These are phyloP conservation scores for Pythium chondricola DNA, from an alignment of 352 stramenopile species.

Conservation along the genomic window DNA sequence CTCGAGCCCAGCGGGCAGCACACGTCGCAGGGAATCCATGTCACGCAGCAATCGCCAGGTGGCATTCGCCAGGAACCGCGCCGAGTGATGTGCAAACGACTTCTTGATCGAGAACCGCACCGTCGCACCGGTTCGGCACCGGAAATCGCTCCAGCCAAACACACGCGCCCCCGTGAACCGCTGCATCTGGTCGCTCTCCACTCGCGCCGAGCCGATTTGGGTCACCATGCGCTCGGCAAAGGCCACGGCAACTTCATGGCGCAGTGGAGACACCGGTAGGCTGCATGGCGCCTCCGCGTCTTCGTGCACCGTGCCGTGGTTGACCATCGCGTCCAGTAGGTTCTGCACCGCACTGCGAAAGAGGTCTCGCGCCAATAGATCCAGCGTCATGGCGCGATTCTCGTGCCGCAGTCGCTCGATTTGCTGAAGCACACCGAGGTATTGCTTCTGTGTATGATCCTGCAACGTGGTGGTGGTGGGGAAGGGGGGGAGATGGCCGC, in stretches of 20 bases:
- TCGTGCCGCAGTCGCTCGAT: constrained; percentile 38
- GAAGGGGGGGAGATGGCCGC: not conserved
- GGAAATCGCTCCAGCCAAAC: constrained; percentile 49
- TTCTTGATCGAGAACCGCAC: constrained; percentile 54
- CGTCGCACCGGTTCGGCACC: constrained; percentile 25
- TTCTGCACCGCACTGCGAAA: constrained; percentile 48
- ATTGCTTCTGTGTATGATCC: constrained; percentile 24
- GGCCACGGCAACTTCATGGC: constrained; percentile 13
- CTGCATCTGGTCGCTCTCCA: constrained; percentile 26
- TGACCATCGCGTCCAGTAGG: constrained; percentile 38
- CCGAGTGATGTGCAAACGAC: constrained; percentile 21
- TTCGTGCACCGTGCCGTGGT: not conserved
- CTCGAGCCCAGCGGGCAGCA: constrained; percentile 32
- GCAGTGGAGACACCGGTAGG: constrained; percentile 13
- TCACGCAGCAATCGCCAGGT: constrained; percentile 43
- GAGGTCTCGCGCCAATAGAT: constrained; percentile 41
- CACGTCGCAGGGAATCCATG: constrained; percentile 17
- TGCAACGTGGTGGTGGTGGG: not conserved
- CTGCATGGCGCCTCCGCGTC: not conserved
- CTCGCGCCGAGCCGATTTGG: constrained; percentile 26
- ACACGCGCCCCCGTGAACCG: constrained; percentile 24
- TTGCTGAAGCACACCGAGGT: constrained; percentile 32
- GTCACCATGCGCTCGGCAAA: constrained; percentile 26
- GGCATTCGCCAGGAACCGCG: constrained; percentile 19
- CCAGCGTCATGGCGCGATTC: constrained; percentile 34